Evolutionary conservation across 192 early-diverging fungal genomes (phyloP).

Genomic region (Funneliformis geosporum): DNA sequence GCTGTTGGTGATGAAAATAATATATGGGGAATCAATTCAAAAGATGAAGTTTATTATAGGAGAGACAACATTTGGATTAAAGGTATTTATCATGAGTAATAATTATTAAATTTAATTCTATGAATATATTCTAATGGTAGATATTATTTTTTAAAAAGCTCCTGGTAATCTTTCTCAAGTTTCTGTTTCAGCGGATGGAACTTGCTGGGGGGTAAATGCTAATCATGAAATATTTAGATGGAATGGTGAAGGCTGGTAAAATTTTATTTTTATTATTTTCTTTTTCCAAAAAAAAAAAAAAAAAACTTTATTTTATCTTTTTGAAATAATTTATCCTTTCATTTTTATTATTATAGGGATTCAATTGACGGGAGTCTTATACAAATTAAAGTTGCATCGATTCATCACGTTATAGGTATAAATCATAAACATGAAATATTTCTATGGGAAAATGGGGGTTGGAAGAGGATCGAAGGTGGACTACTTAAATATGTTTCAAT

Average conservation of each 20-base stretch:
- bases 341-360: not conserved
- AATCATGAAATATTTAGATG: not conserved
- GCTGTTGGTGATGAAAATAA: not conserved
- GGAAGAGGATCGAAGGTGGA: not conserved
- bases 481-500: not conserved
- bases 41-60: not conserved
- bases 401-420: not conserved
- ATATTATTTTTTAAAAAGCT: not conserved
- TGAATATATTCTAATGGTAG: too few relatives aligned
- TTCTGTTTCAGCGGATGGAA: not conserved
- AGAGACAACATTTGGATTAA: not conserved
- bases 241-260: not conserved
- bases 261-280: not conserved
- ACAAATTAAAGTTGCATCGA: not conserved
- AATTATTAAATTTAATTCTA: too few relatives aligned
- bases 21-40: not conserved
- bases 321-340: too few relatives aligned
- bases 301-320: not conserved
- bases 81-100: not conserved
- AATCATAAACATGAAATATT: not conserved
- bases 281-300: not conserved
- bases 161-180: not conserved
- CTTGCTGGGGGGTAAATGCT: not conserved
- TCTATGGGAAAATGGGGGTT: not conserved
- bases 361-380: not conserved